These are phyloP conservation scores for Metschnikowia arizonensis DNA, from an alignment of 805 yeast species.

Conservation along the genomic window DNA sequence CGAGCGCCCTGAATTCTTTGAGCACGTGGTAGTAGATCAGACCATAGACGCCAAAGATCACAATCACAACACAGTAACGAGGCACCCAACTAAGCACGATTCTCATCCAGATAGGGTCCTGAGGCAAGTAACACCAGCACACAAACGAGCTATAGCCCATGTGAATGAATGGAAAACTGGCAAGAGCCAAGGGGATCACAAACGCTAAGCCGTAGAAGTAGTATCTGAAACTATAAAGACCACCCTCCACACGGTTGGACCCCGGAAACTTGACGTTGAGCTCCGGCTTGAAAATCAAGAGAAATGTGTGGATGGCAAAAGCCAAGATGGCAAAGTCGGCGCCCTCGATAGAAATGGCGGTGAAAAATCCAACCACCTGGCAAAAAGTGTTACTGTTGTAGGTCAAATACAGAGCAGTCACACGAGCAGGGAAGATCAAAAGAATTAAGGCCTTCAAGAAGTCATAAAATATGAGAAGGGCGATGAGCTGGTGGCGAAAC, in stretches of 20 bases:
- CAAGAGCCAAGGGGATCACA: constrained; percentile 60
- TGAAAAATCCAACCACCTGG: constrained; percentile 73
- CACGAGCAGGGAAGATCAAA: constrained; percentile 63
- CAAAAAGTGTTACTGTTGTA: constrained; percentile 51
- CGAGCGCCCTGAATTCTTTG: constrained; percentile 53
- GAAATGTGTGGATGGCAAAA: constrained; percentile 78
- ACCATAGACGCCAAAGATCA: constrained; percentile 61
- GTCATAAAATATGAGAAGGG: constrained; percentile 67
- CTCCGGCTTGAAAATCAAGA: constrained; percentile 64
- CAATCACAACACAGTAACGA: constrained; percentile 60
- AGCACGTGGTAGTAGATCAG: constrained; percentile 71
- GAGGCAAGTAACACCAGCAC: constrained; percentile 78
- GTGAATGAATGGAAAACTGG: constrained; percentile 71
- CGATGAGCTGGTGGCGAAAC: constrained; percentile 68
- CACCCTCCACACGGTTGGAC: constrained; percentile 56
- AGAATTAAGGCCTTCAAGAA: constrained; percentile 67
- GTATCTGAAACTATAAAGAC: constrained; percentile 56
- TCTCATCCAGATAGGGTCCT: constrained; percentile 67
- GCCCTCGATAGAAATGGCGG: constrained; percentile 77
- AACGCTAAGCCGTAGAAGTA: constrained; percentile 57
- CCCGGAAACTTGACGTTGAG: constrained; percentile 39
- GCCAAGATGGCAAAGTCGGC: constrained; percentile 79
- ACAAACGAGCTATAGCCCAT: constrained; percentile 53
- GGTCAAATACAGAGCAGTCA: constrained; percentile 38
- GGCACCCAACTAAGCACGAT: constrained; percentile 78